Percentiles rank a stretch among this genome's conserved stretches.
Conservation (phyloP, 2,329 filamentous ascomycete genomes). For the Calonectria leucothoes region DNA sequence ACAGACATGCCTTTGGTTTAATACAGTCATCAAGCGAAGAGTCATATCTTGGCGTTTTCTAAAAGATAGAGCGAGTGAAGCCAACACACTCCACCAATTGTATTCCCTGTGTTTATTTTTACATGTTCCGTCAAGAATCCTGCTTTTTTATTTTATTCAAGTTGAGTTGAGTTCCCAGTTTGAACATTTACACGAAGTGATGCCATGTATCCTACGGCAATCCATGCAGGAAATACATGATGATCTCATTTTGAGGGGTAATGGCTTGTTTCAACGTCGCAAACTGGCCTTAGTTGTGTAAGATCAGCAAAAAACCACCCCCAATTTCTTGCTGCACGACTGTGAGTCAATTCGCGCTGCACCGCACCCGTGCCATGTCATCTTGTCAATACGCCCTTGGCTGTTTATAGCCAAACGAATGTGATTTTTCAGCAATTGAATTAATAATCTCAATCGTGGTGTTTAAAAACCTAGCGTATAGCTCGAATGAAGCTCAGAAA, state of each 20-base stretch:
- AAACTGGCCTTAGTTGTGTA: neutral
- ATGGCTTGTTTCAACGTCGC: neutral
- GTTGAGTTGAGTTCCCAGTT: neutral
- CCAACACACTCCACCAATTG: neutral
- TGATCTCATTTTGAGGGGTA: slow-evolving; percentile 1
- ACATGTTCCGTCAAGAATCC: neutral
- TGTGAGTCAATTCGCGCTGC: neutral
- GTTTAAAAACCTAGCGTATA: neutral
- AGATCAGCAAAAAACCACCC: neutral
- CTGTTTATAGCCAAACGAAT: too few species aligned
- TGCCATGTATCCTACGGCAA: neutral
- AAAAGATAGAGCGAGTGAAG: neutral
- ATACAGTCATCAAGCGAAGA: neutral
- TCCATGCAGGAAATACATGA: neutral
- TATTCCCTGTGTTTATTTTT: neutral
- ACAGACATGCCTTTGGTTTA: neutral
- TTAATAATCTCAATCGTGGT: neutral
- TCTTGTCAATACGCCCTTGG: slow-evolving; percentile 3
- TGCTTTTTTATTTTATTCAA: too few species aligned
- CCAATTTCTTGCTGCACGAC: neutral
- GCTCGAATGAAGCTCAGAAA: neutral
- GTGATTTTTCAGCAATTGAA: neutral
- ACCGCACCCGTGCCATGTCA: neutral
- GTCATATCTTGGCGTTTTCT: neutral
- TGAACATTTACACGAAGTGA: neutral